Base-by-base conservation (phyloP, 257 asterid genomes). In the Anisodus tanguticus region DNA sequence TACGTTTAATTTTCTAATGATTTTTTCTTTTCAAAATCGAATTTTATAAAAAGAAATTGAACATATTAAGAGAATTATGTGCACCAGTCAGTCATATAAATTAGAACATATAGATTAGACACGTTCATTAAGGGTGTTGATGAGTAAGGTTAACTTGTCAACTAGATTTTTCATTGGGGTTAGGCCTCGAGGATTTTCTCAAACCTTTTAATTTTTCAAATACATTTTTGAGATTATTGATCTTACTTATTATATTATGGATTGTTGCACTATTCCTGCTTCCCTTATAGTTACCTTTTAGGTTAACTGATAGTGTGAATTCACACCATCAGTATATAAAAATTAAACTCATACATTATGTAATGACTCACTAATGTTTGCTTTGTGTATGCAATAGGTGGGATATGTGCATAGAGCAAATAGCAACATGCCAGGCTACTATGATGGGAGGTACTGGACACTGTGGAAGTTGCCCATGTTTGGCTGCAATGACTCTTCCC, bases 391-490 rank as follows among this genome's bases (percentile, higher is more conserved):
- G 59, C 19, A 59, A 53, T 58, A 91, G 95, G 86, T 69, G 84
- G 92, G 92, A 0, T 85, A 80, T 62, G 92, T 89, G 43, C 79
- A 81, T 70, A 90, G 92, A 54, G 86, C 89, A 54, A 87, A 92
- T 84, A 88, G 91, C 83, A 87, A 60, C 81, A 86, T 91, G 84
- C 92, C 95, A 49, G 90, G 90, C 26, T 90, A 89, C 86, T 92
- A 89, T 43, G 93, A 91, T 72, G 92, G 94, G 64, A 88, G 93
- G 58, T 90, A 92, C 78, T 92, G 92, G 91, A 90, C 93, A 9
- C 58, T 92, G 35, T 89, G 93, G 93, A 89, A 89, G 86, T 87
- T 92, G 86, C 95, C 94, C 9, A 90, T 87, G 95, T 89, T 92
- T 74, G 91, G 95, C 1, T 90, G 93, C 88, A 88, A 12, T 16